These are phyloP conservation scores for Colletotrichum australisinense DNA, from an alignment of 2,329 filamentous ascomycete species.

Conservation along the genomic window DNA sequence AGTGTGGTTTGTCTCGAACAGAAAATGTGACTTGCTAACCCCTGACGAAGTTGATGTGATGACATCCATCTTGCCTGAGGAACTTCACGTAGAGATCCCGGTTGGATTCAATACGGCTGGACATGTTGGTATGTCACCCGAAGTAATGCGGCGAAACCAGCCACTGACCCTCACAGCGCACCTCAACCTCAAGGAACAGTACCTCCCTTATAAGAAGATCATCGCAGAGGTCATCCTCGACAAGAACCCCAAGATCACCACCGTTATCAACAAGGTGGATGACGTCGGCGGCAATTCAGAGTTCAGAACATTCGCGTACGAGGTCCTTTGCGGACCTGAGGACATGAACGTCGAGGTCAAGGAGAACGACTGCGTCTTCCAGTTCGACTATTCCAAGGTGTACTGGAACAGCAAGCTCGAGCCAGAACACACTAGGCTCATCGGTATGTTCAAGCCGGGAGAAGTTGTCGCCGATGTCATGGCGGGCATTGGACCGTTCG, in stretches of 20 bases:
- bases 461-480: constrained; percentile 96
- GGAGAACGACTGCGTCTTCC: constrained; percentile 87
- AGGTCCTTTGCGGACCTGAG: constrained; percentile 84
- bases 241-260: constrained; percentile 85
- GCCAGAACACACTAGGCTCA: constrained; percentile 86
- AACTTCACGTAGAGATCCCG: constrained; percentile 83
- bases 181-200: constrained; percentile 87
- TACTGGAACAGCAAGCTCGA: constrained; percentile 98
- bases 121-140: constrained; percentile 74
- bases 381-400: constrained; percentile 94
- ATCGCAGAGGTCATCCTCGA: constrained; percentile 89
- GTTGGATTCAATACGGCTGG: constrained; percentile 89
- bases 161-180: constrained; percentile 68
- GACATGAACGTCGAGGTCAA: constrained; percentile 86
- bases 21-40: not conserved
- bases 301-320: constrained; percentile 93
- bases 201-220: constrained; percentile 85
- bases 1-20: constrained; percentile 38
- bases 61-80: constrained; percentile 81
- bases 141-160: constrained; percentile 30
- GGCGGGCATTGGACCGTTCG: constrained; percentile 97
- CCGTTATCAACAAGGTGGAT: constrained; percentile 96
- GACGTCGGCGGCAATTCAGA: constrained; percentile 87
- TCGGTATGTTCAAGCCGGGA: constrained; percentile 80
- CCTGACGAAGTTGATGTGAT: constrained; percentile 79